Evolutionary conservation across 192 early-diverging fungal genomes (phyloP), one percentile per base, ranked within the genome.

Genomic region (Linnemannia zychae): DNA sequence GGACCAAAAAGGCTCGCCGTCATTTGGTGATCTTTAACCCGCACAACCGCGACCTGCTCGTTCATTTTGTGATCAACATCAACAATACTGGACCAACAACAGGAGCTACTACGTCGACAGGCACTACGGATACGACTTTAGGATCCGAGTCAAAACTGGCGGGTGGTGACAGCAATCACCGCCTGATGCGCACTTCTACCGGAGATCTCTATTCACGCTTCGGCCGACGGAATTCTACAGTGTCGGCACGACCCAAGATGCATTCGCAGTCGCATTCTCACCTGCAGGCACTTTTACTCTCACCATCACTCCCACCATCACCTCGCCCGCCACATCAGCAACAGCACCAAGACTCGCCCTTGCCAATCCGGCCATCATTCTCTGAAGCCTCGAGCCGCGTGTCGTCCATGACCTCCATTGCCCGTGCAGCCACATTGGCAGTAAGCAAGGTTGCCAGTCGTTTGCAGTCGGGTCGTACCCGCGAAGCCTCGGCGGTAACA

Each of bases 1-100:
- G 76, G 36, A 15, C 69, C 20, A 69, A 53, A 57, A 74, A 69
- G 15, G 74, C 74, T 11, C 67, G 74, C 24, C 81, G 85, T 2
- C 88, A 89, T 70, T 74, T 89, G 37, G 74, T 89, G 22, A 89
- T 89, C 53, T 89, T 89, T 36, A 89, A 87, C 67, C 79, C 85
- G 12, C 79, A 82, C 71, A 87, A 72, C 63, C 78, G 76, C 15
- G 88, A 87, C 40, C 48, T 81, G 20, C 70, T 89, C 22, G 75
- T 89, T 11, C 88, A 89, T 50, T 89, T 89, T 73, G 84, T 89
- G 31, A 79, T 85, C 31, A 68, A 79, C 28, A 48, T 79, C 28
- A 85, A 79, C 53, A 49, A 68, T 17, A 31, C 60, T 20, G 57
- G 18, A 40, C n/a, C n/a, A n/a, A 9, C 65, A 31, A 2, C n/a